Evolutionary conservation across 192 early-diverging fungal genomes (phyloP).

Genomic region (Backusella circina): DNA sequence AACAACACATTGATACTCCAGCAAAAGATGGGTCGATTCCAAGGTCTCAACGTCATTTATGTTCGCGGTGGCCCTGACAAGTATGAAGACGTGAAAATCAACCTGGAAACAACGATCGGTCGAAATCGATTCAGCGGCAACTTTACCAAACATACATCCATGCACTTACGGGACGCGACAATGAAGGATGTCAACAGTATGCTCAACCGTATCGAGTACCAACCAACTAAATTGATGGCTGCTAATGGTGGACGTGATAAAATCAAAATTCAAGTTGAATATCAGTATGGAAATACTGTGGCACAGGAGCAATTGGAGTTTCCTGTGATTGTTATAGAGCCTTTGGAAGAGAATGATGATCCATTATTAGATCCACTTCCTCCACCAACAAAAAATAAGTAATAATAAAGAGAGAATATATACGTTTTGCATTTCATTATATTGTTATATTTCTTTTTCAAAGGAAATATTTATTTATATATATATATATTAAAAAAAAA

Average conservation of each 20-base stretch:
- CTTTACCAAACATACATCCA: slow-evolving; percentile 11
- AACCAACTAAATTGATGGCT: slow-evolving; percentile 10
- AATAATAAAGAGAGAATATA: too few relatives aligned
- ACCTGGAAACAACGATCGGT: slow-evolving; percentile 13
- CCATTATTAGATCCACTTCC: not conserved
- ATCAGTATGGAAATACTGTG: not conserved
- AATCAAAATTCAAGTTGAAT: not conserved
- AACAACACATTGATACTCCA: slow-evolving; percentile 3
- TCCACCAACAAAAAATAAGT: not conserved
- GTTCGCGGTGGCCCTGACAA: slow-evolving; percentile 38
- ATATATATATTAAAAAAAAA: not conserved
- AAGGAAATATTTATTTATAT: not conserved
- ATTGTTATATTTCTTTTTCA: not conserved
- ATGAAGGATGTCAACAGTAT: slow-evolving; percentile 30
- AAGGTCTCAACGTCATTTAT: slow-evolving; percentile 48
- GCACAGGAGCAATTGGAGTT: not conserved
- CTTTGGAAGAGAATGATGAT: slow-evolving; percentile 7
- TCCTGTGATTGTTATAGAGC: slow-evolving; percentile 5
- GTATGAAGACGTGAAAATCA: slow-evolving; percentile 11
- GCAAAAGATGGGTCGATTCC: slow-evolving; percentile 39
- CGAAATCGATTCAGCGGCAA: not conserved
- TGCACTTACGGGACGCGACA: slow-evolving; percentile 13
- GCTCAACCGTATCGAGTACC: slow-evolving; percentile 27
- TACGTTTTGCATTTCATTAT: slow-evolving; percentile 5
- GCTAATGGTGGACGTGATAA: slow-evolving; percentile 21